These are phyloP conservation scores for Pleoardoris graminearum DNA, from an alignment of 2,329 filamentous ascomycete species.

Conservation along the genomic window DNA sequence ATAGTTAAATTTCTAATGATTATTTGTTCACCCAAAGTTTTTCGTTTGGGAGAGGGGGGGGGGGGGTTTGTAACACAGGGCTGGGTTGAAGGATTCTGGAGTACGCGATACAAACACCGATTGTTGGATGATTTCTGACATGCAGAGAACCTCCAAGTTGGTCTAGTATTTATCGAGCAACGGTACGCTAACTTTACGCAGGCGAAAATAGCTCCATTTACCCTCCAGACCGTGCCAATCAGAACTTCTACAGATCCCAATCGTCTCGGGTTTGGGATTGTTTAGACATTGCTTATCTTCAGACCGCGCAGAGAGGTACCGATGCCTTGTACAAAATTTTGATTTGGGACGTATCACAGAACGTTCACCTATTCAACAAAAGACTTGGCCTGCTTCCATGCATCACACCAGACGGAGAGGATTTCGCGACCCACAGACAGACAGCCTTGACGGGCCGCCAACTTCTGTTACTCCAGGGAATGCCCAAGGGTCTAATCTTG, in stretches of 20 bases:
- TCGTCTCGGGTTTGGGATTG: constrained; percentile 67
- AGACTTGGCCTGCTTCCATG: constrained; percentile 65
- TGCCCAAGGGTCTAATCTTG: constrained; percentile 66
- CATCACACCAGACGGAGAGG: constrained; percentile 66
- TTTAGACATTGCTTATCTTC: constrained; percentile 64
- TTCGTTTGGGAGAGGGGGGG: no score
- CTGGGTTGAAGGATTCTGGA: no score
- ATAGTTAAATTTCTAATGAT: no score
- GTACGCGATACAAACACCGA: no score
- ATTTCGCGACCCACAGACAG: constrained; percentile 63
- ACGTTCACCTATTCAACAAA: constrained; percentile 64
- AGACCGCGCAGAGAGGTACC: constrained; percentile 52
- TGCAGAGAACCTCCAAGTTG: no score
- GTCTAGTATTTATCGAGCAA: not conserved
- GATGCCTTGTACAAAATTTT: constrained; percentile 63
- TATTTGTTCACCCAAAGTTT: no score
- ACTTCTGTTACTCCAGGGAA: constrained; percentile 67
- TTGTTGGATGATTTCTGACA: no score
- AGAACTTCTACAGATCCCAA: constrained; percentile 54
- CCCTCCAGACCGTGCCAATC: constrained; percentile 60
- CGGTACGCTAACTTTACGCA: not conserved
- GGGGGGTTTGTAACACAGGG: no score
- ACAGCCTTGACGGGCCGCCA: constrained; percentile 66
- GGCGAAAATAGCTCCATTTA: not conserved
- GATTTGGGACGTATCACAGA: constrained; percentile 69